phyloP scores from a whole-genome alignment of 371 early-diverging fungal species.

The Syncephalis plumigaleata region DNA sequence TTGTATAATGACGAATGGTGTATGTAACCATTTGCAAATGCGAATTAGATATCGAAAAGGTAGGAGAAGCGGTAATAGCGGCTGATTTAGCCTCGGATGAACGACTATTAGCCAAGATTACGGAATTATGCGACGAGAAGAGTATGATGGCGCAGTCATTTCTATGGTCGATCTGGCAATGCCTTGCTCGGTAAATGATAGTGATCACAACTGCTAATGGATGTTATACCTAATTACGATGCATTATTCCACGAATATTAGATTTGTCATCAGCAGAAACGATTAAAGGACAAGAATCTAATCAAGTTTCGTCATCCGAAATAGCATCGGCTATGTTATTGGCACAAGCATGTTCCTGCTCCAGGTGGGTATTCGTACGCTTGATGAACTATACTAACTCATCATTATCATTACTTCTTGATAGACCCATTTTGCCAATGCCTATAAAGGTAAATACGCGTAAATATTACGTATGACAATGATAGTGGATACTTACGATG shows the following conservation, averaged over 20 bases:
- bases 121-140: conserved; percentile 51
- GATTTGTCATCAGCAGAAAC: conserved; percentile 39
- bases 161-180: conserved; percentile 56
- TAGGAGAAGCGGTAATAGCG: conserved; percentile 28
- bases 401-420: not conserved
- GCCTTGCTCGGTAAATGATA: conserved; percentile 35
- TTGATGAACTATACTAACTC: not conserved
- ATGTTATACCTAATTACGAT: not conserved
- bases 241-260: conserved; percentile 4
- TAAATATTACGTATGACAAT: not conserved
- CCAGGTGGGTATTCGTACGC: no score
- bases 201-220: not conserved
- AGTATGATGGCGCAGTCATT: conserved; percentile 55
- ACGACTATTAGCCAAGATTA: conserved; percentile 43
- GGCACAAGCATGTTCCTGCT: conserved; percentile 20
- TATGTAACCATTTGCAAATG: not conserved
- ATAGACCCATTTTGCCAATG: not conserved
- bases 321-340: conserved; percentile 40
- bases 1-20: not conserved
- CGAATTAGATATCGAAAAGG: conserved; percentile 32
- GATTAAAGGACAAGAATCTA: conserved; percentile 42
- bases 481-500: not conserved
- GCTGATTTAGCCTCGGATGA: conserved; percentile 56
- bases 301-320: conserved; percentile 59
- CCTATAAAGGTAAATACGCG: conserved; percentile 5